Conservation (phyloP, 2,329 filamentous ascomycete species). For the Pezicula neosporulosa region DNA sequence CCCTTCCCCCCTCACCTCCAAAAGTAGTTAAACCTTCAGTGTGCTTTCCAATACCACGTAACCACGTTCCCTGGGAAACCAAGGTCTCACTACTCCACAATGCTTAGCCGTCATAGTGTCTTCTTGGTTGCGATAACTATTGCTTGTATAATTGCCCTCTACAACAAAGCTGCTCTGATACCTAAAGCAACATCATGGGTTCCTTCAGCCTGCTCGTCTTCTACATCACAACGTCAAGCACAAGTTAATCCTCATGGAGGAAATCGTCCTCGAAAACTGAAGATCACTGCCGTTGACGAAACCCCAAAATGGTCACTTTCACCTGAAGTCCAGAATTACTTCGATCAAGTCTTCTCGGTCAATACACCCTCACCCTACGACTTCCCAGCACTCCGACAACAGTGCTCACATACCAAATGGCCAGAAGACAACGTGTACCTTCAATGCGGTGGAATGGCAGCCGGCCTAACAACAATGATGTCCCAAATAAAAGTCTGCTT, state of each 20-base stretch:
- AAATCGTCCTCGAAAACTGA: no score
- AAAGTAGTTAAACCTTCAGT: no score
- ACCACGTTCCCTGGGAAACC: no score
- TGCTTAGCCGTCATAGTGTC: not conserved
- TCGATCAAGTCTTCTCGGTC: slow-evolving; percentile 29
- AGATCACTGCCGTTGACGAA: not conserved
- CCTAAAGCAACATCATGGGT: no score
- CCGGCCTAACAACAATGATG: slow-evolving; percentile 30
- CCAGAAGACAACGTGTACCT: slow-evolving; percentile 26
- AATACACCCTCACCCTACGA: slow-evolving; percentile 13
- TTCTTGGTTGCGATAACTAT: not conserved
- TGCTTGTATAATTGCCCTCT: not conserved
- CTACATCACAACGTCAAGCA: no score
- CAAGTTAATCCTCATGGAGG: no score
- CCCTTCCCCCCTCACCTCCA: no score
- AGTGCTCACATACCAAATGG: slow-evolving; percentile 25
- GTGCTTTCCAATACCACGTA: no score
- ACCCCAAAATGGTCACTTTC: not conserved
- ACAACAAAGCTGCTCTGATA: not conserved
- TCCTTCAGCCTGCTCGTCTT: no score
- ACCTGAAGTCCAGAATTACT: slow-evolving; percentile 17
- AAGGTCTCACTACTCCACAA: not conserved
- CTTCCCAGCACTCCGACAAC: slow-evolving; percentile 20
- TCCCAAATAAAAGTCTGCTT: slow-evolving; percentile 32
- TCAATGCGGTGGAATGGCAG: slow-evolving; percentile 28